Conservation (phyloP, 2,329 filamentous ascomycete genomes). For the Ceratocystis cubensis region DNA sequence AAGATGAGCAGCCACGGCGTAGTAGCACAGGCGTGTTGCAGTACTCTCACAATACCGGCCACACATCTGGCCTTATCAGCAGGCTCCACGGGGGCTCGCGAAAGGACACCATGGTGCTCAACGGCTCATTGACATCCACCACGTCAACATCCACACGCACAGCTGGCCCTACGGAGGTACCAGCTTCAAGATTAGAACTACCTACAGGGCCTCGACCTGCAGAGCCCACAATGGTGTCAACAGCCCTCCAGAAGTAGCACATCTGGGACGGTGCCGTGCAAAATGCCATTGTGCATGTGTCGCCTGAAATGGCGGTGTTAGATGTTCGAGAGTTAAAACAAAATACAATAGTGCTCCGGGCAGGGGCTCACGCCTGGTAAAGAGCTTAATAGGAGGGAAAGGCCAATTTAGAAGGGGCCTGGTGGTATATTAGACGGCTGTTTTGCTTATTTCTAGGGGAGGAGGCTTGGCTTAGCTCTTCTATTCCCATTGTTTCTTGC, state of each 20-base stretch:
- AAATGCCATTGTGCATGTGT: conserved; percentile 11
- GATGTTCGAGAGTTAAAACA: conserved; percentile 13
- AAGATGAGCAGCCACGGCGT: conserved; percentile 15
- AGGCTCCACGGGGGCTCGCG: conserved; percentile 7
- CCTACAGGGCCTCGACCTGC: no score
- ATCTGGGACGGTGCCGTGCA: conserved; percentile 18
- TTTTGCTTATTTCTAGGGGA: neutral
- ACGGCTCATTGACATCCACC: neutral
- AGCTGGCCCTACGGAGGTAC: neutral
- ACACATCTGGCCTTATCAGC: conserved; percentile 8
- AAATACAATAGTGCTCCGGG: conserved; percentile 16
- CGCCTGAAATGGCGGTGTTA: conserved; percentile 13
- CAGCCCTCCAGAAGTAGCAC: conserved; percentile 15
- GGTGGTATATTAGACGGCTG: neutral
- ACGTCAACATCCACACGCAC: neutral
- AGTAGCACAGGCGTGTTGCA: conserved; percentile 13
- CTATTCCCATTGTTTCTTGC: neutral
- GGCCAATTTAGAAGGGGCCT: neutral
- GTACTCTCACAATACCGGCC: neutral
- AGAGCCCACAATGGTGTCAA: no score
- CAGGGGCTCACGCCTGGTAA: neutral
- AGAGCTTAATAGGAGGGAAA: neutral
- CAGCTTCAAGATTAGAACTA: no score
- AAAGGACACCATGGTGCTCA: neutral
- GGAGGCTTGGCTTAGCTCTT: no score